Percentiles rank a stretch among this genome's conserved stretches.
phyloP scores from a whole-genome alignment of 2,329 filamentous ascomycete genomes.

The Diplodia sapinea region DNA sequence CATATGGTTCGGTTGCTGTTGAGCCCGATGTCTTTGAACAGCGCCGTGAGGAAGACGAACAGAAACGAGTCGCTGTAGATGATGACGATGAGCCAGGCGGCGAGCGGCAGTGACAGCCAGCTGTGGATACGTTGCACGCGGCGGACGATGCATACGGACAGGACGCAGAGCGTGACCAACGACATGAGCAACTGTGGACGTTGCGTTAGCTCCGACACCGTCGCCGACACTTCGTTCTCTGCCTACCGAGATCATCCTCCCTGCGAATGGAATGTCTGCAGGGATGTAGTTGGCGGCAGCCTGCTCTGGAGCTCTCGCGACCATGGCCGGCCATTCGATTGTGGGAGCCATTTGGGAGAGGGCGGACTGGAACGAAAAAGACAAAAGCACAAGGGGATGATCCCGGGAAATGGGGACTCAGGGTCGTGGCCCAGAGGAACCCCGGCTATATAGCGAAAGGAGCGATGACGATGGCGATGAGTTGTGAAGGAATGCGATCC shows the following conservation, averaged over 20 bases:
- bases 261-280: conserved; percentile 37
- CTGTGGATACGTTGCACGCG: conserved; percentile 37
- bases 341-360: conserved; percentile 1
- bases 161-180: conserved; percentile 17
- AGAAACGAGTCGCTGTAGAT: conserved; percentile 66
- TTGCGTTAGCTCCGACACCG: too few species aligned
- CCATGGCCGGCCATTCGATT: conserved; percentile 7
- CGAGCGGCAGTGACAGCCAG: conserved; percentile 38
- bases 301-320: background rate
- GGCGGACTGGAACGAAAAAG: background rate
- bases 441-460: background rate
- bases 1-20: conserved; percentile 59
- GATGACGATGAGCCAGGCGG: conserved; percentile 56
- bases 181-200: conserved; percentile 4
- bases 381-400: background rate
- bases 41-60: conserved; percentile 64
- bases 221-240: conserved; percentile 33
- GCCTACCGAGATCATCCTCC: conserved; percentile 36
- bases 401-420: background rate
- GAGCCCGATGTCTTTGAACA: conserved; percentile 64
- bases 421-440: background rate
- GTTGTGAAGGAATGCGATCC: background rate
- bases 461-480: background rate
- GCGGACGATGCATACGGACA: conserved; percentile 35
- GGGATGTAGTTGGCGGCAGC: conserved; percentile 21